Conservation (phyloP, 1,139 yeast genomes). For the Zygosaccharomyces sapae region DNA sequence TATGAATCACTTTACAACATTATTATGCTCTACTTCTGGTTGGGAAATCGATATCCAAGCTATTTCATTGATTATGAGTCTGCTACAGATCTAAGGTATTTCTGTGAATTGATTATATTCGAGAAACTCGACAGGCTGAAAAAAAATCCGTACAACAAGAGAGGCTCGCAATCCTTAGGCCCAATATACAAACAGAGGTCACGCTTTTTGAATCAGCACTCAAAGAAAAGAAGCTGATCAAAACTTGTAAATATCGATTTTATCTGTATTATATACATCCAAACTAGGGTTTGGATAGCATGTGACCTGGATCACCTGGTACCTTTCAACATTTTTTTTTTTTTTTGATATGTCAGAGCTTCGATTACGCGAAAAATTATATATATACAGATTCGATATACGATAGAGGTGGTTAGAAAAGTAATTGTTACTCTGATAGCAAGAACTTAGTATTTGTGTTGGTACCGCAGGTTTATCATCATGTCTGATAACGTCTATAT, state of each 20-base stretch:
- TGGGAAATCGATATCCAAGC: conserved; percentile 80
- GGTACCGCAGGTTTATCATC: background rate
- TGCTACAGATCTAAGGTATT: conserved; percentile 61
- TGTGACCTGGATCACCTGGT: background rate
- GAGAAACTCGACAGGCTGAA: conserved; percentile 47
- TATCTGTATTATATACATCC: background rate
- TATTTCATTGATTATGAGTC: conserved; percentile 72
- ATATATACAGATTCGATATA: conserved; percentile 3
- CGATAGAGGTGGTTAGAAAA: background rate
- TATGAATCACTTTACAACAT: conserved; percentile 70
- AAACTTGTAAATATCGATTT: conserved; percentile 9
- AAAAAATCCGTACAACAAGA: conserved; percentile 29
- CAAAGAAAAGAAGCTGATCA: background rate
- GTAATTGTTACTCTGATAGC: background rate
- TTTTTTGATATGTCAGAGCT: background rate
- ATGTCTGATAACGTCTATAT: conserved; percentile 63
- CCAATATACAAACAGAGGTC: conserved; percentile 8
- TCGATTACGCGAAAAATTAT: background rate
- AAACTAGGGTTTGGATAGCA: background rate
- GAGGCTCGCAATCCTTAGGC: conserved; percentile 8
- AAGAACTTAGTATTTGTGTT: background rate
- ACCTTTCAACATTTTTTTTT: background rate
- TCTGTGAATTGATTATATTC: conserved; percentile 62
- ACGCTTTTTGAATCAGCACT: background rate
- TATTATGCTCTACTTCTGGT: conserved; percentile 74